Base-by-base conservation (phyloP, 2,329 filamentous ascomycete species). In the Microdochium trichocladiopsis region DNA sequence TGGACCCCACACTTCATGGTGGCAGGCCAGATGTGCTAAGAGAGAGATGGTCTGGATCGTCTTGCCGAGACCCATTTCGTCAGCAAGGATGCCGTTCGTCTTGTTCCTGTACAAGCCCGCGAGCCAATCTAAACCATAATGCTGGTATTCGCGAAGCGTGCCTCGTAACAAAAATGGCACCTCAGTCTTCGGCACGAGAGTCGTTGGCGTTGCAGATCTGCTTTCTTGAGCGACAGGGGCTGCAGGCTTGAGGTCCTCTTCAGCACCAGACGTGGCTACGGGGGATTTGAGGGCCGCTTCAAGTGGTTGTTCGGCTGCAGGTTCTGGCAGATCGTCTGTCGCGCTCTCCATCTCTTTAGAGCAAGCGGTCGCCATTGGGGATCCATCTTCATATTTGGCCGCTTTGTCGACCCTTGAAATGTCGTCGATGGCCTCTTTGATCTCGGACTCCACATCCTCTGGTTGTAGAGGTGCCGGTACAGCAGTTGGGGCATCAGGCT, bases 51-150 rank as follows among this genome's bases (percentile, higher is more conserved):
- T 99, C 66, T 99, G 94, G 48, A 99, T 97, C 0, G 94, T 99
- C 70, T 99, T 99, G 9, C 94, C 94, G 2, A 99, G 79, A 57
- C 94, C 94, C 94, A 99, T 99, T 67, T 99, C 94, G 64, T 99
- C 95, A 1, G 94, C 94, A 21, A 99, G 75, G 51, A 99, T 99
- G 22, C 94, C 94, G 63, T 97, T 99, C 24, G 93, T 96, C 57
- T 88, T 87, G 57, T 94, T 95, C 16, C 86, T 86, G 66, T 99
- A 97, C 1, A 99, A 78, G 0, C 91, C 90, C 2, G 92, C 91
- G 48, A 99, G 83, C 94, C 94, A 99, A 66, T 99, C 94, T 8
- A 99, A 73, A n/a, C 94, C 95, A 63, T 90, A 89, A 63, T 96
- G 94, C 61, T 99, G 94, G 64, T 99, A 99, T 66, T 96, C 93